A percentile compares a stretch with the other conserved stretches of the same genome.
Conservation (phyloP, 345 rosid species). For the Tarenaya hassleriana region DNA sequence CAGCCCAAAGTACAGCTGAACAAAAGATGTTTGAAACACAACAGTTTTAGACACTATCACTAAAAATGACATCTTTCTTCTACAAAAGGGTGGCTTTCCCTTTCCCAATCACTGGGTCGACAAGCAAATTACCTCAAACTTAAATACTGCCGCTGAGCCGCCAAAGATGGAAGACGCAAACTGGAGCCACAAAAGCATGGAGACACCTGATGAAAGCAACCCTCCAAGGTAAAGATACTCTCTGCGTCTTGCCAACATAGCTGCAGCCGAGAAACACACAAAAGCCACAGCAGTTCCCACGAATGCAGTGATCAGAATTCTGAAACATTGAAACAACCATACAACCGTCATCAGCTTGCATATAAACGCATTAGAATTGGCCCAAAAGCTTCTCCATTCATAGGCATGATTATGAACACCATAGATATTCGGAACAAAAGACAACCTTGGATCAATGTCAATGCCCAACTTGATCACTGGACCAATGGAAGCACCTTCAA, state of each 20-base stretch:
- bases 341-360: background rate
- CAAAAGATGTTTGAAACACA: too few species aligned
- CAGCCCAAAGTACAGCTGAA: slow-evolving; percentile 68
- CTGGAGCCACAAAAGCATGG: slow-evolving; percentile 55
- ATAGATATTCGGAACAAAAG: background rate
- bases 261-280: slow-evolving; percentile 71
- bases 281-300: slow-evolving; percentile 73
- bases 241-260: slow-evolving; percentile 68
- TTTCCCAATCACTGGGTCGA: too few species aligned
- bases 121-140: slow-evolving; percentile 62
- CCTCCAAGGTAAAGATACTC: slow-evolving; percentile 81
- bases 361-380: too few species aligned
- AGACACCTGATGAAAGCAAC: slow-evolving; percentile 58
- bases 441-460: slow-evolving; percentile 58
- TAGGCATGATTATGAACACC: background rate
- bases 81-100: too few species aligned
- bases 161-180: slow-evolving; percentile 64
- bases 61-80: too few species aligned
- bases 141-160: slow-evolving; percentile 51
- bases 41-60: too few species aligned
- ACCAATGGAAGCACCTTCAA: slow-evolving; percentile 75
- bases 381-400: background rate
- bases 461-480: slow-evolving; percentile 62
- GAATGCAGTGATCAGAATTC: slow-evolving; percentile 57
- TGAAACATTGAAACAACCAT: slow-evolving; percentile 20